Percentiles rank a stretch among this genome's conserved stretches.
Conservation (phyloP, 2,329 filamentous ascomycete species). For the Kalmusia sp. region DNA sequence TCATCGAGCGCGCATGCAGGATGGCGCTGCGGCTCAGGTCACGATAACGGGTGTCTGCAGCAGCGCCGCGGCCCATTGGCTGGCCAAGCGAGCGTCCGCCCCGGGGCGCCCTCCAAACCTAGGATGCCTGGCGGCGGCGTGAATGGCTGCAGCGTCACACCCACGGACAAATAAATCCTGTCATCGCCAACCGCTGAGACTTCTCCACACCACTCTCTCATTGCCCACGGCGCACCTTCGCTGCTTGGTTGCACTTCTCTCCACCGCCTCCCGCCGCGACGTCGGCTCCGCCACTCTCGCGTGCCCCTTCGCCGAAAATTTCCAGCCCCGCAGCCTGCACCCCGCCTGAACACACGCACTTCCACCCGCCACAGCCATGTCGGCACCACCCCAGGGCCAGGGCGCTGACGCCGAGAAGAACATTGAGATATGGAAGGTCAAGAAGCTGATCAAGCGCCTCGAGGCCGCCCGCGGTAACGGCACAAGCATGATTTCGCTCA, state of each 20-base stretch:
- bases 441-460: conserved; percentile 99
- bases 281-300: conserved; percentile 15
- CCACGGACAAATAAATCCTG: conserved; percentile 20
- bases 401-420: conserved; percentile 98
- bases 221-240: conserved; percentile 10
- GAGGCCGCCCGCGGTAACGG: conserved; percentile 97
- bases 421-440: conserved; percentile 94
- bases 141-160: conserved; percentile 10
- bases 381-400: conserved; percentile 54
- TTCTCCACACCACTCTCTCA: conserved; percentile 9
- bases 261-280: conserved; percentile 17
- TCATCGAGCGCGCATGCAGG: conserved; percentile 14
- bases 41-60: conserved; percentile 7
- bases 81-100: conserved; percentile 6
- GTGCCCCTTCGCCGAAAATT: conserved; percentile 24
- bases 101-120: too few species aligned
- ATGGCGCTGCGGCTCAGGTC: conserved; percentile 8
- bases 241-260: conserved; percentile 16
- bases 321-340: conserved; percentile 14
- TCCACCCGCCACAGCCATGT: conserved; percentile 17
- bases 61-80: conserved; percentile 1
- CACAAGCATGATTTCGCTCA: conserved; percentile 99
- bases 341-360: conserved; percentile 12
- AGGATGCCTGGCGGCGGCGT: background rate
- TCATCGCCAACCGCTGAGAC: background rate